phyloP scores from a whole-genome alignment of 148 eudicot genomes.

The Bassia scoparia region DNA sequence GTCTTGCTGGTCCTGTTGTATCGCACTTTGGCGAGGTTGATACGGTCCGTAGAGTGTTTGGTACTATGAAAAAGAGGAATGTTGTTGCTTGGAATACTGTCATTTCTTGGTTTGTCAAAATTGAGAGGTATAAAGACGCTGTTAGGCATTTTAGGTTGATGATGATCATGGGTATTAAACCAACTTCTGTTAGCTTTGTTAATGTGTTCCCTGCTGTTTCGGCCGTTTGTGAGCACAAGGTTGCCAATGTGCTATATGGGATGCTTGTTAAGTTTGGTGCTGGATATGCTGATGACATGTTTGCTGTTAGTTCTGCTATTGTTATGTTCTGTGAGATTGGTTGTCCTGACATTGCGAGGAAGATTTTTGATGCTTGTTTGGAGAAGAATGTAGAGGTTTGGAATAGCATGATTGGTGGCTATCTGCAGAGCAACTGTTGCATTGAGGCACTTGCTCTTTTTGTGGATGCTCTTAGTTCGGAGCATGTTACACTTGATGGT shows the following conservation, averaged over 20 bases:
- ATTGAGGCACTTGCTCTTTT: conserved; percentile 65
- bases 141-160: conserved; percentile 57
- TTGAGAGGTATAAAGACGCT: conserved; percentile 46
- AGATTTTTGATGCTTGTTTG: conserved; percentile 54
- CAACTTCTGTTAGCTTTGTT: conserved; percentile 73
- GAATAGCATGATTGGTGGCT: conserved; percentile 93
- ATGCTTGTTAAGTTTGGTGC: conserved; percentile 61
- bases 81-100: conserved; percentile 75
- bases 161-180: conserved; percentile 58
- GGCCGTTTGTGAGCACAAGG: conserved; percentile 28
- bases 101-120: conserved; percentile 67
- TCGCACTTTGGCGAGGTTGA: conserved; percentile 31
- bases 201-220: conserved; percentile 74
- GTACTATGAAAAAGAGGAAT: conserved; percentile 53
- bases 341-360: conserved; percentile 47
- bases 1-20: conserved; percentile 28
- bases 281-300: conserved; percentile 51
- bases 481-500: conserved; percentile 41
- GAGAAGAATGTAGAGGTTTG: conserved; percentile 81
- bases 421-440: conserved; percentile 56
- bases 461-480: conserved; percentile 44
- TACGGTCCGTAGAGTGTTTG: conserved; percentile 56
- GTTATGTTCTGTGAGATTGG: conserved; percentile 79
- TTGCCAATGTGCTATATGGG: conserved; percentile 61
- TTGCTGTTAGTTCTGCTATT: conserved; percentile 69